Conservation (phyloP, 139 green algal genomes). For the Deuterostichococcus epilithicus region DNA sequence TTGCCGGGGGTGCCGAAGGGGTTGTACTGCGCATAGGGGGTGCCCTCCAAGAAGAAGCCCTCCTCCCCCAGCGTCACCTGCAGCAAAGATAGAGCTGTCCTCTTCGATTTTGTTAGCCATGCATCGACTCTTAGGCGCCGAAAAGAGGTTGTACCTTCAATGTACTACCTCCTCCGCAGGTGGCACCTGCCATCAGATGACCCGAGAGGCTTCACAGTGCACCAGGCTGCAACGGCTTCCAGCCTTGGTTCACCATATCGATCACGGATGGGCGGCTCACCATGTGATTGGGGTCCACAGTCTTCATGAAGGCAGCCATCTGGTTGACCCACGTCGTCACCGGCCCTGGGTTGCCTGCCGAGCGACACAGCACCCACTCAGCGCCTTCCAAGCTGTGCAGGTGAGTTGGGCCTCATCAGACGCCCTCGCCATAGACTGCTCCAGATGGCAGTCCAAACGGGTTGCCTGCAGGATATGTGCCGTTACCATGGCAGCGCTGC, state of each 20-base stretch:
- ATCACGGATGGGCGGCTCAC: neutral
- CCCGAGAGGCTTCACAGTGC: neutral
- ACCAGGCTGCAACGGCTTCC: neutral
- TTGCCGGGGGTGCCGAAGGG: neutral
- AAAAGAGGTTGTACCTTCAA: neutral
- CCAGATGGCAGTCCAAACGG: too few relatives aligned
- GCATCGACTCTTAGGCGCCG: neutral
- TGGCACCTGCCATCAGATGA: neutral
- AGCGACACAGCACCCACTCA: too few relatives aligned
- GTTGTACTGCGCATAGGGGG: neutral
- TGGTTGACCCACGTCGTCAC: constrained; percentile 4
- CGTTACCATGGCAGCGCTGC: too few relatives aligned
- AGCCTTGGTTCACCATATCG: neutral
- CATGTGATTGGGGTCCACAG: constrained; percentile 18
- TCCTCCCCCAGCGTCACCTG: neutral
- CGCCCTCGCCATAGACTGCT: too few relatives aligned
- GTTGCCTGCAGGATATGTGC: too few relatives aligned
- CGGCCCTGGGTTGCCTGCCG: too few relatives aligned
- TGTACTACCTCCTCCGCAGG: neutral
- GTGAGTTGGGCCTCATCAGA: too few relatives aligned
- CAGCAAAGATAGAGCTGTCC: neutral
- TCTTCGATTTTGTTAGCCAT: neutral
- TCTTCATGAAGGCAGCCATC: constrained; percentile 10
- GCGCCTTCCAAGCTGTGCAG: too few relatives aligned
- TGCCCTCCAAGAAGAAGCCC: neutral